Base-by-base conservation (phyloP, 768 basidiomycete genomes). In the Hemileccinum impolitum region DNA sequence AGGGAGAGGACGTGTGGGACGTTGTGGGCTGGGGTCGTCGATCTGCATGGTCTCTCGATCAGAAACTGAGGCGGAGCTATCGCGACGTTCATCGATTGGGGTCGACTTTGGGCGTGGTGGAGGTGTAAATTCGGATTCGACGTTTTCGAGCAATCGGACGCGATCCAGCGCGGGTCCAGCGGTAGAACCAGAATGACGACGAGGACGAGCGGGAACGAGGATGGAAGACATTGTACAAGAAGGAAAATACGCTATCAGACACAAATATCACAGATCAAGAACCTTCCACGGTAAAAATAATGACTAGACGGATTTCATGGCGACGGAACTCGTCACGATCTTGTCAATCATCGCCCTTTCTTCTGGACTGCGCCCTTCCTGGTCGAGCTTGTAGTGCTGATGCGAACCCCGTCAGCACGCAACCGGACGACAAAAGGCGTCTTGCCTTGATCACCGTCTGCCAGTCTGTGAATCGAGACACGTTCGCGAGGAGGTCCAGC, bases 261-360 rank as follows among this genome's bases (percentile, higher is more conserved):
- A 8, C 9, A 30, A 30, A 30, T 30, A 30, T 30, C 28, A 38
- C 18, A 60, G 34, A 40, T n/a, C n/a, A n/a, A n/a, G n/a, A n/a
- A n/a, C n/a, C n/a, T n/a, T n/a, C n/a, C n/a, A n/a, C n/a, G n/a
- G n/a, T n/a, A n/a, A n/a, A n/a, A n/a, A n/a, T n/a, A n/a, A n/a
- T n/a, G n/a, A n/a, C n/a, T n/a, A n/a, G n/a, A n/a, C n/a, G 42
- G 74, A 81, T 69, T 93, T 94, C 79, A 85, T 85, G 39, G 90
- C 90, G 6, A 91, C 87, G 9, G 81, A 74, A 52, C 86, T 90
- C n/a, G 79, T 70, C 7, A 88, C 86, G 28, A 93, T 79, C 49
- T 81, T 77, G 58, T 88, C 80, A 11, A 90, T 69, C 14, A 72
- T 63, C 1, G 51, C 55, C 17, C 57, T 69, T 55, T 79, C 81